A percentile compares a stretch with the other conserved stretches of the same genome.
Evolutionary conservation across 2,329 filamentous ascomycete species (phyloP).

Genomic region (Penicillium sp.): DNA sequence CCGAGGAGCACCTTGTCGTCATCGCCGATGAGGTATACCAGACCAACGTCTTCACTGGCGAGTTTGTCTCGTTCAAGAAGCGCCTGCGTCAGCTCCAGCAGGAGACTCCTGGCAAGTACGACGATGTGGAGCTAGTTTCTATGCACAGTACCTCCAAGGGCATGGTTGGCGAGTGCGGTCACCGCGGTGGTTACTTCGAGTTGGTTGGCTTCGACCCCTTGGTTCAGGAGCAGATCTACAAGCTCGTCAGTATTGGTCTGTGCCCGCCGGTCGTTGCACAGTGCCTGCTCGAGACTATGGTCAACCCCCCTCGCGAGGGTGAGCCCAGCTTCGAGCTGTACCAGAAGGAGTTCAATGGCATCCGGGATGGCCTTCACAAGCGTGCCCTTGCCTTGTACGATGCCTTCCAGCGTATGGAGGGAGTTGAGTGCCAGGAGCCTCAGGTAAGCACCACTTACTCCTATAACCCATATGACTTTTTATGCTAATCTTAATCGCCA

Average conservation of each 20-base stretch:
- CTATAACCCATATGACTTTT: neutral
- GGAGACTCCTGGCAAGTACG: constrained; percentile 71
- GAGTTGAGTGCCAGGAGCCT: constrained; percentile 83
- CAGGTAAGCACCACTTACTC: constrained; percentile 49
- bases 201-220: constrained; percentile 81
- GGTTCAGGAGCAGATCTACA: constrained; percentile 94
- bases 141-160: constrained; percentile 95
- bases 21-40: constrained; percentile 99
- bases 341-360: constrained; percentile 77
- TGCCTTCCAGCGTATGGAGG: constrained; percentile 93
- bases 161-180: constrained; percentile 98
- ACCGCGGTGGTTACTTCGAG: constrained; percentile 97
- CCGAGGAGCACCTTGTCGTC: constrained; percentile 79
- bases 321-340: constrained; percentile 84
- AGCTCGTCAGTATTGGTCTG: constrained; percentile 95
- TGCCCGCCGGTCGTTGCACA: constrained; percentile 94
- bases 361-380: constrained; percentile 73
- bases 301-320: constrained; percentile 84
- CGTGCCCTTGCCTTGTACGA: constrained; percentile 83
- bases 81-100: constrained; percentile 77
- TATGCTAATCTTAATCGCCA: constrained; percentile 38
- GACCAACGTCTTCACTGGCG: constrained; percentile 93
- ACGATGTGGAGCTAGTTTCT: constrained; percentile 82
- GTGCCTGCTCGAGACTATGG: constrained; percentile 96
- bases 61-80: constrained; percentile 95